Percentiles rank a stretch among this genome's conserved stretches.
phyloP scores from a whole-genome alignment of 768 basidiomycete genomes.

The Leccinum aurantiacum region DNA sequence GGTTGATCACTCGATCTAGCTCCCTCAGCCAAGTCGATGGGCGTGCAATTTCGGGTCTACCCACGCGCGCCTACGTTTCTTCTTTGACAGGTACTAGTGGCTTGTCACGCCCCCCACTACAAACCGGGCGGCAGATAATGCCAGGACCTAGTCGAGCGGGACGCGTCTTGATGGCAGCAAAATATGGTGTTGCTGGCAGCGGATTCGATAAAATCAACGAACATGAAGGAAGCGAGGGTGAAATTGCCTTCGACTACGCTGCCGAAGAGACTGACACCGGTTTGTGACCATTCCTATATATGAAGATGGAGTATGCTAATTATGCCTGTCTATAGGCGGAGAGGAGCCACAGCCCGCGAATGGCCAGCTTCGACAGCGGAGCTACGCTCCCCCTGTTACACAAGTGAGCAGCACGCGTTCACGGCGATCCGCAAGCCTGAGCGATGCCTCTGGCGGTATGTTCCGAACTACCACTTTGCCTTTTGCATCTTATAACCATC shows the following conservation, averaged over 20 bases:
- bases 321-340: constrained; percentile 29
- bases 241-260: constrained; percentile 31
- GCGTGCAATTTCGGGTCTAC: constrained; percentile 33
- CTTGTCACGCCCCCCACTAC: constrained; percentile 42
- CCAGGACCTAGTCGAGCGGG: constrained; percentile 48
- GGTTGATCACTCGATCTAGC: constrained; percentile 31
- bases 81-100: constrained; percentile 32
- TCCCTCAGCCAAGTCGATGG: constrained; percentile 36
- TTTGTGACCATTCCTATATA: constrained; percentile 19
- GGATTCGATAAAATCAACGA: constrained; percentile 52
- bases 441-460: constrained; percentile 48
- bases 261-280: constrained; percentile 45
- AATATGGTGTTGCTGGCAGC: constrained; percentile 30
- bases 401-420: constrained; percentile 54
- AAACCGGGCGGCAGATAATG: constrained; percentile 41
- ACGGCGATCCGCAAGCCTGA: constrained; percentile 75
- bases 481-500: constrained; percentile 24
- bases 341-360: constrained; percentile 30
- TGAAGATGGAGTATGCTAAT: constrained; percentile 18
- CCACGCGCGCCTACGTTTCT: constrained; percentile 34
- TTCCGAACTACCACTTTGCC: constrained; percentile 28
- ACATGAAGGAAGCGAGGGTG: constrained; percentile 42
- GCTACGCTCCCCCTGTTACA: constrained; percentile 23
- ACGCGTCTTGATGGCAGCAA: constrained; percentile 46
- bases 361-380: constrained; percentile 28